Percentiles rank a stretch among this genome's conserved stretches.
Evolutionary conservation across 2,329 filamentous ascomycete species (phyloP).

Genomic region (Sclerotinia spermophila): DNA sequence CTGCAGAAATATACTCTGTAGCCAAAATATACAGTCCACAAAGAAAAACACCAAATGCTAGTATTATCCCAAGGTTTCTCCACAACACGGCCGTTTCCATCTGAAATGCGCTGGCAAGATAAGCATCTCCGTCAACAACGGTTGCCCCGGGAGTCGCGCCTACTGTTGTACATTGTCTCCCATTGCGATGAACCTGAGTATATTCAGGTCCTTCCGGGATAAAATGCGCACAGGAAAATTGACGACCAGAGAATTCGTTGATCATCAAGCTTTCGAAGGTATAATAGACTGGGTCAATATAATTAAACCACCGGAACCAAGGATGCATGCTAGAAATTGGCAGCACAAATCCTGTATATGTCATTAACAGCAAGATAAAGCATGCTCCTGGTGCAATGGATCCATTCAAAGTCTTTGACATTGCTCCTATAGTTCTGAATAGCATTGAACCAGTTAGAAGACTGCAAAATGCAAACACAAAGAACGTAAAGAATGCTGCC

Average conservation of each 20-base stretch:
- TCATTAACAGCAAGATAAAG: constrained; percentile 36
- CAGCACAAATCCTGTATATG: constrained; percentile 41
- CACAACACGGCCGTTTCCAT: constrained; percentile 35
- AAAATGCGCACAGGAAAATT: constrained; percentile 22
- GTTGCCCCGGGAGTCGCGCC: constrained; percentile 55
- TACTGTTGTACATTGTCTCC: constrained; percentile 48
- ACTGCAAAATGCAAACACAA: constrained; percentile 1
- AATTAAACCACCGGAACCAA: constrained; percentile 75
- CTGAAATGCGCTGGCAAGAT: constrained; percentile 29
- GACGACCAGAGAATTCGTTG: constrained; percentile 58
- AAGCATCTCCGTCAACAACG: constrained; percentile 28
- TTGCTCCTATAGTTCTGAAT: constrained; percentile 74
- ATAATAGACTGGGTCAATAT: constrained; percentile 59
- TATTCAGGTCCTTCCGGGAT: neutral
- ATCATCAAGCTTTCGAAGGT: constrained; percentile 75
- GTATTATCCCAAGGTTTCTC: constrained; percentile 58
- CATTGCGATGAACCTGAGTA: neutral
- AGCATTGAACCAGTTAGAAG: constrained; percentile 69
- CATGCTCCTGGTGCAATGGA: constrained; percentile 58
- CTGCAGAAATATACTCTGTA: constrained; percentile 51
- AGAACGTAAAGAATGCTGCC: no score
- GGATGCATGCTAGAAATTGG: constrained; percentile 58
- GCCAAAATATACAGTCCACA: constrained; percentile 56
- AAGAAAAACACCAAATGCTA: constrained; percentile 61
- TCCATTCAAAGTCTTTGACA: constrained; percentile 66